A percentile compares a stretch with the other conserved stretches of the same genome.
Conservation (phyloP, 345 rosid genomes). For the Eucalyptus shirleyi region DNA sequence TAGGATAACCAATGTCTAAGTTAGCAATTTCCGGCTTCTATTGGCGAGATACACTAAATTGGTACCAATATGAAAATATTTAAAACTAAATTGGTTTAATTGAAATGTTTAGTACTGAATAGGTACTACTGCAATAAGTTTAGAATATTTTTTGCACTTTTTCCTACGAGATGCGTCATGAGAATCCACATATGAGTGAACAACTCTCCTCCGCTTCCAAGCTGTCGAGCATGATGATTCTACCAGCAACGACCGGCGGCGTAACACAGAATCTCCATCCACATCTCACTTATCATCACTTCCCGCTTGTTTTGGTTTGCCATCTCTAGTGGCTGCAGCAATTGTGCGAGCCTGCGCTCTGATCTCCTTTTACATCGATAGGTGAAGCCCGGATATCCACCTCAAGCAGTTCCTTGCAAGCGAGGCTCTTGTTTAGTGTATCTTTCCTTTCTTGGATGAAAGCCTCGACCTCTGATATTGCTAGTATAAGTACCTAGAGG, state of each 20-base stretch:
- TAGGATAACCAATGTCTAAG: fast-evolving
- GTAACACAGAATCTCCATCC: too few relatives aligned
- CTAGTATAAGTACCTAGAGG: too few relatives aligned
- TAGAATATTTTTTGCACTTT: too few relatives aligned
- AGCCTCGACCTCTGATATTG: not conserved
- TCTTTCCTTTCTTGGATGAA: not conserved
- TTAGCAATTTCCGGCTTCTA: fast-evolving
- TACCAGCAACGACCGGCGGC: not conserved
- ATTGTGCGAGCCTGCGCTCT: slow-evolving; percentile 2
- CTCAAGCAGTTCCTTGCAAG: not conserved
- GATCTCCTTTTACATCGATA: not conserved
- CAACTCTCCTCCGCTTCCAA: not conserved
- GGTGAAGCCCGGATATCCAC: not conserved
- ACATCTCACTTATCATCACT: not conserved
- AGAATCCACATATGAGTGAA: not conserved
- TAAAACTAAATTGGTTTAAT: too few relatives aligned
- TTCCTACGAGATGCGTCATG: too few relatives aligned
- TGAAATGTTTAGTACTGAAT: too few relatives aligned
- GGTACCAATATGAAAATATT: too few relatives aligned
- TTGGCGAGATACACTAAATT: too few relatives aligned
- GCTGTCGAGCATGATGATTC: not conserved
- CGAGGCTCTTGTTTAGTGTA: not conserved
- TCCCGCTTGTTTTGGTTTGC: not conserved
- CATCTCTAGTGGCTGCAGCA: not conserved
- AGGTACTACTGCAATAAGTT: too few relatives aligned